These are phyloP conservation scores for Huntiella moniliformis DNA, from an alignment of 2,329 filamentous ascomycete species.

Conservation along the genomic window DNA sequence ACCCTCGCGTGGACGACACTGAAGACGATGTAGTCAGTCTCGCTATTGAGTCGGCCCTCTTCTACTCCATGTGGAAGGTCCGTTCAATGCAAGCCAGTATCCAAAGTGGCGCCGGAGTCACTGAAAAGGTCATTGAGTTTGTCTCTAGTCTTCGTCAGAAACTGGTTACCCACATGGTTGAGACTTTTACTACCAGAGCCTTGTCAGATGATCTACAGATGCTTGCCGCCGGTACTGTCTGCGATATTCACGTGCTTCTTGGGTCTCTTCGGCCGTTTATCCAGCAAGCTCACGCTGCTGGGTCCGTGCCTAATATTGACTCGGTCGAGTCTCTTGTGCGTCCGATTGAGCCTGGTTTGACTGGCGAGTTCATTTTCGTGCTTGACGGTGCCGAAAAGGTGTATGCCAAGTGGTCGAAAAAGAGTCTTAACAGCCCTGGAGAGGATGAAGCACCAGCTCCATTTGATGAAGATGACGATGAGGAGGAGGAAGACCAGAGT, in stretches of 20 bases:
- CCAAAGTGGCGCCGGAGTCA: constrained; percentile 33
- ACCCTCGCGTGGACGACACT: constrained; percentile 52
- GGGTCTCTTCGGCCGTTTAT: constrained; percentile 45
- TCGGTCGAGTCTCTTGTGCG: constrained; percentile 43
- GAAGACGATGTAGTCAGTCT: constrained; percentile 64
- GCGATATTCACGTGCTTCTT: constrained; percentile 70
- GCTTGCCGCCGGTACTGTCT: constrained; percentile 53
- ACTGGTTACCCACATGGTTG: constrained; percentile 45
- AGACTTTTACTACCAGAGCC: constrained; percentile 46
- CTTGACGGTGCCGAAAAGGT: constrained; percentile 60
- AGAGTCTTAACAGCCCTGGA: constrained; percentile 41
- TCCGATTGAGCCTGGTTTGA: constrained; percentile 43
- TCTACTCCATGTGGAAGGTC: constrained; percentile 94
- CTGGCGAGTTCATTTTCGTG: constrained; percentile 54
- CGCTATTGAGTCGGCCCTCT: constrained; percentile 56
- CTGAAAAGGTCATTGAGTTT: constrained; percentile 39
- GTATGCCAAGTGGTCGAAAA: constrained; percentile 52
- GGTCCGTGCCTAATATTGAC: constrained; percentile 14
- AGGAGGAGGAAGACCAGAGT: constrained; percentile 30
- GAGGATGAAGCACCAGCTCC: constrained; percentile 58
- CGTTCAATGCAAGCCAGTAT: constrained; percentile 38
- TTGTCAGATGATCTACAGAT: constrained; percentile 64
- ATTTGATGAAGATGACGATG: constrained; percentile 36
- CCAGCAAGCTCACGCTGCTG: constrained; percentile 22
- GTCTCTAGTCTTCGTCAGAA: constrained; percentile 35